A percentile compares a stretch with the other conserved stretches of the same genome.
phyloP scores from a whole-genome alignment of 2,329 filamentous ascomycete genomes.

The Beauveria varroae region DNA sequence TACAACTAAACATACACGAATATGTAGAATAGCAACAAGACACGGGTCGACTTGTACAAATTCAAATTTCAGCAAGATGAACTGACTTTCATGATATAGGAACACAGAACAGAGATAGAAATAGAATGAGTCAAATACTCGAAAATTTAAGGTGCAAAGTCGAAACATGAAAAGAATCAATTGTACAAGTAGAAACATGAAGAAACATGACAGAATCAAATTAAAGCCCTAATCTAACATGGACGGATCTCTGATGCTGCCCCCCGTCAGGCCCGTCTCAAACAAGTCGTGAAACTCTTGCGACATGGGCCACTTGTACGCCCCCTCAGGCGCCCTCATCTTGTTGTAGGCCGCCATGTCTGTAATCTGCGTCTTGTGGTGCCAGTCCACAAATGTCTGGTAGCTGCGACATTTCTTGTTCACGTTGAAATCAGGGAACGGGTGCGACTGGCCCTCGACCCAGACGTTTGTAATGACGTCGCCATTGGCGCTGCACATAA shows the following conservation, averaged over 20 bases:
- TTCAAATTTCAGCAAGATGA: too few species aligned
- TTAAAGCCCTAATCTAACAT: background rate
- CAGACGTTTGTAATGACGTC: background rate
- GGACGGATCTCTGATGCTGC: background rate
- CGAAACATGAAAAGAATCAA: background rate
- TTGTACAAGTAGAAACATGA: too few species aligned
- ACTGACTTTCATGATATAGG: too few species aligned
- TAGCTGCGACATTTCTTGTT: background rate
- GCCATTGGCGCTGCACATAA: background rate
- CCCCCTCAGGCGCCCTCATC: background rate
- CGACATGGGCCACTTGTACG: background rate
- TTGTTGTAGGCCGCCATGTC: background rate
- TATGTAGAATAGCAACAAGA: too few species aligned
- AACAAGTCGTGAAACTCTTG: slow-evolving; percentile 8
- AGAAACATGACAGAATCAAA: too few species aligned
- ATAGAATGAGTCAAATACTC: too few species aligned
- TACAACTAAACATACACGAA: background rate
- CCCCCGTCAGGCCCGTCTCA: background rate
- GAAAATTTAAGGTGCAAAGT: too few species aligned
- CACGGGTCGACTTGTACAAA: too few species aligned
- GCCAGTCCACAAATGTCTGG: background rate
- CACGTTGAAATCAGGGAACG: background rate
- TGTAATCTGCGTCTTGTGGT: background rate
- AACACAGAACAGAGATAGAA: too few species aligned
- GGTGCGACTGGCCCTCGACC: background rate